A percentile compares a stretch with the other conserved stretches of the same genome.
These are phyloP conservation scores for grape (Vitis vinifera) DNA, from an alignment of 164 flowering plant genomes.

Conservation along the genomic window ASM3070453v1 NC_081812.1:20995001-20995500, in stretches of 20 bases:
- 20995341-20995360: background rate
- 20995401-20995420: background rate
- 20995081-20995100: too few relatives aligned
- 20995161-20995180: conserved; percentile 27
- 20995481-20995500: too few relatives aligned
- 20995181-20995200: conserved; percentile 18
- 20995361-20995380: background rate
- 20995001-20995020: too few relatives aligned
- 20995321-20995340: conserved; percentile 43
- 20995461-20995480: too few relatives aligned
- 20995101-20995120: conserved; percentile 27
- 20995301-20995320: conserved; percentile 66
- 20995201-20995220: conserved; percentile 72
- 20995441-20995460: too few relatives aligned
- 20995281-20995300: conserved; percentile 51
- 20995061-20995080: too few relatives aligned
- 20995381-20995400: background rate
- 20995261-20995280: conserved; percentile 36
- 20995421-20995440: too few relatives aligned
- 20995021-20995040: too few relatives aligned
- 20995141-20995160: conserved; percentile 34
- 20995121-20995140: conserved; percentile 22
- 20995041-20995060: too few relatives aligned
- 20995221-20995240: conserved; percentile 91
- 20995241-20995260: conserved; percentile 62